A percentile compares a stretch with the other conserved stretches of the same genome.
Conservation (phyloP, 805 yeast genomes). For the Candida maltosa region DNA sequence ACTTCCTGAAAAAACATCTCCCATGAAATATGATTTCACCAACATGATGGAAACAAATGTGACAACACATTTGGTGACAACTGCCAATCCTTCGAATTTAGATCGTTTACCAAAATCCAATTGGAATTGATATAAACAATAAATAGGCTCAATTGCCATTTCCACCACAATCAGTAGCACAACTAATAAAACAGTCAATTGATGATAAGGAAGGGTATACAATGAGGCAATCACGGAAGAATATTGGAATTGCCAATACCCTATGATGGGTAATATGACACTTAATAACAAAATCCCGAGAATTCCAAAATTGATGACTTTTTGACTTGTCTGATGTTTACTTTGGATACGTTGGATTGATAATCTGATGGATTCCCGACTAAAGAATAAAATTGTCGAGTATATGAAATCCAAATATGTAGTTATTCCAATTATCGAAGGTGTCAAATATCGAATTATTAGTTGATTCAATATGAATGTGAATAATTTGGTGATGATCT, state of each 20-base stretch:
- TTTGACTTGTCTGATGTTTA: slow-evolving; percentile 46
- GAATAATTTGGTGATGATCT: slow-evolving; percentile 63
- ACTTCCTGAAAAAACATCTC: slow-evolving; percentile 34
- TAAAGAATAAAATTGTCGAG: slow-evolving; percentile 68
- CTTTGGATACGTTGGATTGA: slow-evolving; percentile 58
- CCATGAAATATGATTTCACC: not conserved
- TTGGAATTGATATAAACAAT: slow-evolving; percentile 67
- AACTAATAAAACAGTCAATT: slow-evolving; percentile 36
- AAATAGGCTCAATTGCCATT: slow-evolving; percentile 69
- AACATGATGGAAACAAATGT: slow-evolving; percentile 42
- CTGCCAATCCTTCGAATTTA: slow-evolving; percentile 66
- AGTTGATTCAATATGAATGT: slow-evolving; percentile 79
- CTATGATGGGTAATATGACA: slow-evolving; percentile 39
- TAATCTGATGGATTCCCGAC: slow-evolving; percentile 79
- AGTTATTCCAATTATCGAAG: slow-evolving; percentile 73
- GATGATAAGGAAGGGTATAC: slow-evolving; percentile 17
- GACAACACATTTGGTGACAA: slow-evolving; percentile 56
- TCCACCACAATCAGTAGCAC: slow-evolving; percentile 54
- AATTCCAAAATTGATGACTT: slow-evolving; percentile 69
- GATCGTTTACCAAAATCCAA: slow-evolving; percentile 69
- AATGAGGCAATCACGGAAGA: too few species aligned
- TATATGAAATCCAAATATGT: slow-evolving; percentile 75
- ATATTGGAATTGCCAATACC: slow-evolving; percentile 22
- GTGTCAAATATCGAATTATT: slow-evolving; percentile 67
- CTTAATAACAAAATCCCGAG: slow-evolving; percentile 52